Percentiles rank a stretch among this genome's conserved stretches.
Evolutionary conservation across 2,329 filamentous ascomycete species (phyloP).

Genomic region (Lizonia empirigonia): DNA sequence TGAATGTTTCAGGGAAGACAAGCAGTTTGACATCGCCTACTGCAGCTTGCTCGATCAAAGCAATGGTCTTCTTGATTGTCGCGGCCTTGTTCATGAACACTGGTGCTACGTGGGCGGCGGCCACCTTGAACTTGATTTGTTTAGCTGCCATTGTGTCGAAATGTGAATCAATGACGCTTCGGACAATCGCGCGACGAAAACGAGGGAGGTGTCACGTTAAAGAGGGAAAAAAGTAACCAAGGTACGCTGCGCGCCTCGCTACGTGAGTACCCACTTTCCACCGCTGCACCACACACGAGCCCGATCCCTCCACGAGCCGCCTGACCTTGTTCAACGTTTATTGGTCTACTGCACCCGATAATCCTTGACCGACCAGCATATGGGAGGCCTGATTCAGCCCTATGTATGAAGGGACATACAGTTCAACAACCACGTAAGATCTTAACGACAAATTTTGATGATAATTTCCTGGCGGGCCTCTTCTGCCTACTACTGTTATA

Average conservation of each 20-base stretch:
- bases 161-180: not conserved
- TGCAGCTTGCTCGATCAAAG: constrained; percentile 43
- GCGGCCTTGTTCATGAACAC: constrained; percentile 48
- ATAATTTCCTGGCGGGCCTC: too few species aligned
- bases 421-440: too few species aligned
- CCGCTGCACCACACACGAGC: constrained; percentile 4
- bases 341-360: constrained; percentile 2
- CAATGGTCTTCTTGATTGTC: constrained; percentile 41
- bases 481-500: too few species aligned
- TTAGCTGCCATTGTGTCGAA: constrained; percentile 25
- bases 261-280: not conserved
- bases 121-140: constrained; percentile 41
- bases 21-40: constrained; percentile 39
- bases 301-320: constrained; percentile 5
- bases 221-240: not conserved
- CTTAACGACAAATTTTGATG: too few species aligned
- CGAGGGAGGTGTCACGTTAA: constrained; percentile 1
- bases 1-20: constrained; percentile 47
- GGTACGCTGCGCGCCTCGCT: not conserved
- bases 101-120: constrained; percentile 46
- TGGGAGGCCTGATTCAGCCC: too few species aligned
- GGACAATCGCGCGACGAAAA: not conserved
- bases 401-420: too few species aligned
- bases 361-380: too few species aligned
- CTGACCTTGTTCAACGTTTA: not conserved